Evolutionary conservation across 371 early-diverging fungal species (phyloP).

Genomic region (Coemansia sp.): DNA sequence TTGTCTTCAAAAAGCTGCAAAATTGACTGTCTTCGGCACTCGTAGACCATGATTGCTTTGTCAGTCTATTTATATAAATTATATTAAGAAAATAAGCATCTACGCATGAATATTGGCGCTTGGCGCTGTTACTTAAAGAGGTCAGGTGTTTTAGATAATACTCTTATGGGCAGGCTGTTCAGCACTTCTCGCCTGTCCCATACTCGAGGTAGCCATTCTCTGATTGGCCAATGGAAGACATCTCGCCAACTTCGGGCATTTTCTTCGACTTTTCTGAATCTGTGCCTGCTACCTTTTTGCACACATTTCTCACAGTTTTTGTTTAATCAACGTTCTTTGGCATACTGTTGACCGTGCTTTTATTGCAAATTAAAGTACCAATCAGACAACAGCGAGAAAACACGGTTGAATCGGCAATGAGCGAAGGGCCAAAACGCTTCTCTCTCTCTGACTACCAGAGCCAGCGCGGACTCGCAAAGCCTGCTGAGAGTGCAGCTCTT

Average conservation of each 20-base stretch:
- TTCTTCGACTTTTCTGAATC: not conserved
- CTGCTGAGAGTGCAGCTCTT: conserved; percentile 15
- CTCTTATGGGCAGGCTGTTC: not conserved
- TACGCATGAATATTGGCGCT: too few species aligned
- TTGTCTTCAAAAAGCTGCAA: conserved; percentile 57
- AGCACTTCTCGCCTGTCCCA: not conserved
- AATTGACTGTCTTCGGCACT: conserved; percentile 40
- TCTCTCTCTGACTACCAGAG: conserved; percentile 53
- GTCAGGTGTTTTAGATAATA: not conserved
- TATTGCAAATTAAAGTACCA: not conserved
- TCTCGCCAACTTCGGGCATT: not conserved
- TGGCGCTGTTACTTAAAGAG: not conserved
- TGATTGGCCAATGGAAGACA: not conserved
- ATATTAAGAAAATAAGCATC: too few species aligned
- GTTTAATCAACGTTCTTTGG: not conserved
- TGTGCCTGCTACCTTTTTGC: too few species aligned
- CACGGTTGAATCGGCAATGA: conserved; percentile 18
- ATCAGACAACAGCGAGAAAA: not conserved
- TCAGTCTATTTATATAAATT: not conserved
- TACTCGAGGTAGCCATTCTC: not conserved
- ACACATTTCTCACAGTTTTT: not conserved
- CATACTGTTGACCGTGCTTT: not conserved
- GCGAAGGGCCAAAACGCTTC: conserved; percentile 50
- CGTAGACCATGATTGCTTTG: conserved; percentile 16
- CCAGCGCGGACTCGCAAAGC: conserved; percentile 42